Percentiles rank a stretch among this genome's conserved stretches.
Conservation (phyloP, 495 filamentous ascomycete genomes). For the Lichenothelia convexa region DNA sequence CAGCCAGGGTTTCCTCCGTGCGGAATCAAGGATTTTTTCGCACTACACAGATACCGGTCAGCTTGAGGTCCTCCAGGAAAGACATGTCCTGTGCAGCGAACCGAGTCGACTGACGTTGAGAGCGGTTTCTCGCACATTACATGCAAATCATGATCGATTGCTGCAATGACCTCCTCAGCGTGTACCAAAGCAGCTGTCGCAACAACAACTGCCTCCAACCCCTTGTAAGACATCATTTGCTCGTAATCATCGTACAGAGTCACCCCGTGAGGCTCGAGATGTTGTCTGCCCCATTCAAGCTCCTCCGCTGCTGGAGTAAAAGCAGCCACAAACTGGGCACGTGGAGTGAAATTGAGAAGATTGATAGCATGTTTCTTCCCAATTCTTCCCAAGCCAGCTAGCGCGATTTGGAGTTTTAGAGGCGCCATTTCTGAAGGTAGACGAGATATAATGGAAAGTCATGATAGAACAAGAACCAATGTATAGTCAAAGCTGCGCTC, state of each 20-base stretch:
- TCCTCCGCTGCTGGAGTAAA: constrained; percentile 31
- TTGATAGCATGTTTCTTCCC: constrained; percentile 38
- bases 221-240: constrained; percentile 34
- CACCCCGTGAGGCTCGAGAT: background rate
- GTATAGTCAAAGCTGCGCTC: no score
- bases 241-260: constrained; percentile 31
- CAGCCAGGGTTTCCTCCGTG: constrained; percentile 1
- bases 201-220: constrained; percentile 33
- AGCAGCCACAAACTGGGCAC: constrained; percentile 34
- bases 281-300: constrained; percentile 29
- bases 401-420: constrained; percentile 31
- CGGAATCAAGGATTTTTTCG: constrained; percentile 2
- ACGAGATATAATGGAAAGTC: no score
- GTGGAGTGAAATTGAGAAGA: constrained; percentile 32
- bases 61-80: no score
- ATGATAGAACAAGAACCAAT: no score
- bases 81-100: no score
- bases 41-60: no score
- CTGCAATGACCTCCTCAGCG: constrained; percentile 35
- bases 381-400: constrained; percentile 39
- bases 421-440: no score
- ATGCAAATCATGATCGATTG: constrained; percentile 31
- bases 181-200: constrained; percentile 34
- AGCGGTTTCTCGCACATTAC: constrained; percentile 39
- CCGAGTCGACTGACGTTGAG: constrained; percentile 7